Evolutionary conservation across 2,329 filamentous ascomycete species (phyloP).

Genomic region (Cladosporium colombiae): DNA sequence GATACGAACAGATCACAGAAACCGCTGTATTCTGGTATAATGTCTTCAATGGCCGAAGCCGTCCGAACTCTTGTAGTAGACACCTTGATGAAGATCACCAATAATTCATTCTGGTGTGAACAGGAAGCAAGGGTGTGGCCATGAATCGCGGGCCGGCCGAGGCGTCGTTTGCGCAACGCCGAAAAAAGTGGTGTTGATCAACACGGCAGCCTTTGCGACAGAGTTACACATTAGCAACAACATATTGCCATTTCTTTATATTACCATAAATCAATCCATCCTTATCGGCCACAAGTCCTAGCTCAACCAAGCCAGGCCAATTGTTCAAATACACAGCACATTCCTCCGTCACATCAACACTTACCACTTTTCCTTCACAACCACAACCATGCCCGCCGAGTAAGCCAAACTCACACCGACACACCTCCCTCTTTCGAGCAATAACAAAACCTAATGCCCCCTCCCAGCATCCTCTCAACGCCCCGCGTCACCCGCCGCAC

Average conservation of each 20-base stretch:
- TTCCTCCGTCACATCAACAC: background rate
- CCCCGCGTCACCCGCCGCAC: constrained; percentile 14
- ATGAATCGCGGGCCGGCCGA: background rate
- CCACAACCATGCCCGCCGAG: constrained; percentile 7
- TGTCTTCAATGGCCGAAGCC: too few species aligned
- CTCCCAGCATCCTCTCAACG: constrained; percentile 1
- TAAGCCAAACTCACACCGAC: background rate
- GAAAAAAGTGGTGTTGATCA: constrained; percentile 9
- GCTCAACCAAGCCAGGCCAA: background rate
- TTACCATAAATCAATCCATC: background rate
- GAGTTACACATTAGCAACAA: background rate
- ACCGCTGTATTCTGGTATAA: too few species aligned
- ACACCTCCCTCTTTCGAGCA: background rate
- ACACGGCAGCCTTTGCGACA: background rate
- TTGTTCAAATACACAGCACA: background rate
- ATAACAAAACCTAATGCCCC: background rate
- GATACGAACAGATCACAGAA: too few species aligned
- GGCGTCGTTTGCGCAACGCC: background rate
- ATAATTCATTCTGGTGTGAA: background rate
- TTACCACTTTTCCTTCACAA: background rate
- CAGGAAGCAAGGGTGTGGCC: background rate
- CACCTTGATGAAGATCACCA: too few species aligned
- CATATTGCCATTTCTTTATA: background rate
- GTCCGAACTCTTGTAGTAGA: too few species aligned
- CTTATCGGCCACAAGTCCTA: too few species aligned